phyloP scores from a whole-genome alignment of 345 rosid genomes.

The Lepidium africanum region DNA sequence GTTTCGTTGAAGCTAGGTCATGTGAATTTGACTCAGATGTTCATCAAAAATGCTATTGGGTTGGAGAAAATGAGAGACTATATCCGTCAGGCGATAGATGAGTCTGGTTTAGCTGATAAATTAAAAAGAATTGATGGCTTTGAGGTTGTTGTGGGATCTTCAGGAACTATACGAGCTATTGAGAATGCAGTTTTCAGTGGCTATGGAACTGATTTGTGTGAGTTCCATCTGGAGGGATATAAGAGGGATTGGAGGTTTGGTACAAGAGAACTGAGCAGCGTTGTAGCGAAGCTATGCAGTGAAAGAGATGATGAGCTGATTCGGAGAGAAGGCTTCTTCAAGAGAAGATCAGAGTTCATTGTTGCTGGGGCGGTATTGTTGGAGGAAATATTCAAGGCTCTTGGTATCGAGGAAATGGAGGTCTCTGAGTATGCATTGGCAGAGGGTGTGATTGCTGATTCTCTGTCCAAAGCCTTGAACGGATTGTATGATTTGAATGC shows the following conservation, averaged over 20 bases:
- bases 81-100: constrained; percentile 31
- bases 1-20: constrained; percentile 58
- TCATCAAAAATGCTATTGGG: constrained; percentile 6
- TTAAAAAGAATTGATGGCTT: constrained; percentile 41
- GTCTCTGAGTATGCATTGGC: constrained; percentile 61
- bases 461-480: constrained; percentile 32
- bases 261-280: constrained; percentile 32
- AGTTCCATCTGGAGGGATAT: constrained; percentile 23
- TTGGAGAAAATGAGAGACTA: constrained; percentile 37
- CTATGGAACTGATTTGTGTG: constrained; percentile 25
- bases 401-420: constrained; percentile 60
- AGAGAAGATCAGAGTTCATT: constrained; percentile 58
- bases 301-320: constrained; percentile 38
- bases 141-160: constrained; percentile 50
- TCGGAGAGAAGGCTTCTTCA: constrained; percentile 48
- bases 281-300: constrained; percentile 44
- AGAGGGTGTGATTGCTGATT: constrained; percentile 63
- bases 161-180: constrained; percentile 56
- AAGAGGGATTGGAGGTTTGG: constrained; percentile 58
- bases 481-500: constrained; percentile 40
- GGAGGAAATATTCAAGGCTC: constrained; percentile 54
- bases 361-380: constrained; percentile 61
- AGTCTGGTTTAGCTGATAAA: constrained; percentile 40
- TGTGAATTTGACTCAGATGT: constrained; percentile 49
- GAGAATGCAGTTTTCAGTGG: constrained; percentile 54